Evolutionary conservation across 768 basidiomycete species (phyloP), one percentile per base, ranked within the genome.

Genomic region (Gloeopeniophorella convolvens): DNA sequence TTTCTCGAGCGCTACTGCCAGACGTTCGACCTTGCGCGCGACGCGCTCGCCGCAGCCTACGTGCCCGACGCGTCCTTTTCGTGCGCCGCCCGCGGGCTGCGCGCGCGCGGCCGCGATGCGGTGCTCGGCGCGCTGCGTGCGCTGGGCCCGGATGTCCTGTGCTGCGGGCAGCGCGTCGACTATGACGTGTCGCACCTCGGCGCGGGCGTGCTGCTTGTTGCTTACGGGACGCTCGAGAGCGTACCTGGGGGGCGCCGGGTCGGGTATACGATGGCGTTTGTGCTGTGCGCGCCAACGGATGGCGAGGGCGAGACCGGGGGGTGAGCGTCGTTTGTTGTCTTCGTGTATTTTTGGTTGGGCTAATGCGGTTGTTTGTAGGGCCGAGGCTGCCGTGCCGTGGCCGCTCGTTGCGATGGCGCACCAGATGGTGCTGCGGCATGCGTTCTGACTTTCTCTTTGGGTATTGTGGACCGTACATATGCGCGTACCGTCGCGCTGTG

Each of bases 351-450:
- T 11, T 5, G 26, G 3, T n/a, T 13, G 16, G 18, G 37, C 44
- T 32, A 13, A 5, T 37, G 1, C n/a, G 20, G 45, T 24, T 24
- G 13, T n/a, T n/a, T n/a, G n/a, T n/a, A n/a, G n/a, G n/a, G n/a
- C n/a, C n/a, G n/a, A n/a, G 30, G 9, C 15, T 30, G 28, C 9
- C 10, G 41, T 7, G 4, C 23, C 15, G 15, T 43, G 35, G 39
- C 45, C 54, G 10, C 31, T 56, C 20, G 51, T 54, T 18, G 54
- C 54, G 13, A 21, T 28, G 6, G 39, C 47, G 20, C 54, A 56
- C 30, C 54, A 56, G 35, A 40, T 56, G 35, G 24, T 48, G 7
- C 23, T 54, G 16, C 30, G 45, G 24, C 39, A 39, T 2, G 24
- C 13, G 26, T 16, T 18, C 13, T 35, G 24, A 27, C 5, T 9